Evolutionary conservation across 202 grass and related monocot species (phyloP), one percentile per base, ranked within the genome.

Genomic region (Saccharum hybrid): DNA sequence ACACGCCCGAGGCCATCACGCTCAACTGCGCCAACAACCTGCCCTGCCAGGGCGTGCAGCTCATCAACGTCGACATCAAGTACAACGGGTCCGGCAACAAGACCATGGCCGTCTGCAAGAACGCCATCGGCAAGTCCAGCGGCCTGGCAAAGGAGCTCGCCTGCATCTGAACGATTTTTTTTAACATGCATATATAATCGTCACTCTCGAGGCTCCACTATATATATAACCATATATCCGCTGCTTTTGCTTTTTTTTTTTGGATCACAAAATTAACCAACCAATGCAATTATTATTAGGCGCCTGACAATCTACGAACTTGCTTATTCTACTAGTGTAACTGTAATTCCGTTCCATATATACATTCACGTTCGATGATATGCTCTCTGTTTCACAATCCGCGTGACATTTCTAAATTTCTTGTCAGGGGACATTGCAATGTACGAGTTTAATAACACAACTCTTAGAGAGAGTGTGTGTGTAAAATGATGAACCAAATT

Each of bases 41-140:
- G 49, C 90, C 93, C 0, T 96, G 93, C 56, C 33, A 93, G 80
- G 88, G 88, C 16, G 68, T 96, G 1, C 81, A 96, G 84, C 68
- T 96, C 22, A 22, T 81, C 66, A 85, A 88, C 70, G 79, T 96
- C 41, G 70, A 89, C 68, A 6, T 96, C 63, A 86, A 86, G 81
- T 91, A 86, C 34, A 74, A 59, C 40, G n/a, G 18, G 0, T 2
- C 40, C 0, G 1, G 5, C 69, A 90, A 87, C 79, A 86, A 49
- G 12, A 80, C 84, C 75, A 86, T 86, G 75, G 69, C 88, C 14
- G 75, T 90, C 63, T 90, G 84, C 88, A 54, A 31, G 41, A 90
- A 90, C 80, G 88, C 4, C 63, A 1, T 30, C 13, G 88, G 84
- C 1, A 90, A 79, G 63, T 64, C 72, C 62, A 70, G 6, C 62